phyloP scores from a whole-genome alignment of 805 yeast genomes.

The Ogataea dorogensis region DNA sequence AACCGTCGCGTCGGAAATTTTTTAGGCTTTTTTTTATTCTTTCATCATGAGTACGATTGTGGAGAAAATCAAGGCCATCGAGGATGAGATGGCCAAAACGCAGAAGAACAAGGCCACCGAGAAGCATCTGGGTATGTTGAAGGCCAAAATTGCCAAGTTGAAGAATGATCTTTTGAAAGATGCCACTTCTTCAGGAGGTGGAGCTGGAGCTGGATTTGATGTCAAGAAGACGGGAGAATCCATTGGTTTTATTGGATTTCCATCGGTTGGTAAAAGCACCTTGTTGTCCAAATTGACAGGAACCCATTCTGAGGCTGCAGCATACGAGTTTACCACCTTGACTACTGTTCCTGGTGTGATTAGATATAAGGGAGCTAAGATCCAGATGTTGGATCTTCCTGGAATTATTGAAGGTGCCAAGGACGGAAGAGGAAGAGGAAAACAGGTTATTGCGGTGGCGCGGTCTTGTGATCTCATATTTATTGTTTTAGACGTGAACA shows the following conservation, averaged over 20 bases:
- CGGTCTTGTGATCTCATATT: constrained; percentile 92
- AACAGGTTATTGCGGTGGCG: constrained; percentile 98
- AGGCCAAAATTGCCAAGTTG: constrained; percentile 93
- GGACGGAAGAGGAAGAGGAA: constrained; percentile 91
- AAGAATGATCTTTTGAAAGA: constrained; percentile 86
- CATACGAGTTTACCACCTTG: constrained; percentile 94
- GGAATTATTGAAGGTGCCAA: constrained; percentile 91
- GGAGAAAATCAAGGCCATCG: constrained; percentile 80
- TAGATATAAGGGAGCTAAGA: constrained; percentile 93
- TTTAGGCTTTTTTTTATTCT: constrained; percentile 11
- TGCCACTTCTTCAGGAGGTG: constrained; percentile 71
- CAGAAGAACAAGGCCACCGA: constrained; percentile 98
- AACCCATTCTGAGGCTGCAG: constrained; percentile 97
- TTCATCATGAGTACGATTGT: constrained; percentile 56
- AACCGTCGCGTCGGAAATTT: constrained; percentile 16
- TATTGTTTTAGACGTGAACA: constrained; percentile 92
- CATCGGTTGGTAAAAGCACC: constrained; percentile 92
- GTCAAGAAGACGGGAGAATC: constrained; percentile 98
- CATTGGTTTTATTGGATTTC: constrained; percentile 97
- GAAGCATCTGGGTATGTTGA: constrained; percentile 94
- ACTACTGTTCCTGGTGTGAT: constrained; percentile 98
- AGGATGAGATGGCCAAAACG: constrained; percentile 96
- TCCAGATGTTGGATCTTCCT: constrained; percentile 91
- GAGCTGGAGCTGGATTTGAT: constrained; percentile 95
- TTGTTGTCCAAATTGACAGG: constrained; percentile 87